A percentile compares a stretch with the other conserved stretches of the same genome.
Conservation (phyloP, 2,329 filamentous ascomycete species). For the Periconia macrospinosa region DNA sequence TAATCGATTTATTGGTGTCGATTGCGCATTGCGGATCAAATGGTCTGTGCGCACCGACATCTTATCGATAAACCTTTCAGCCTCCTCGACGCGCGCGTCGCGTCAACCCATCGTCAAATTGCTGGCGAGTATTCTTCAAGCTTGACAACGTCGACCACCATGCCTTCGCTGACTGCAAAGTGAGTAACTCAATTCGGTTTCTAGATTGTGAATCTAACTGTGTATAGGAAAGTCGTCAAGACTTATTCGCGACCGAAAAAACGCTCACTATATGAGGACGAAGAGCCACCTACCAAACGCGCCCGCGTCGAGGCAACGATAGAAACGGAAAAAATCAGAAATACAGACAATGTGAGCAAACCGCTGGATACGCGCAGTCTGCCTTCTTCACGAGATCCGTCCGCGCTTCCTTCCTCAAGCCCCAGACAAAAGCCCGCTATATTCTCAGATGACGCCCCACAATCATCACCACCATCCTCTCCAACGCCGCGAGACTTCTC, state of each 20-base stretch:
- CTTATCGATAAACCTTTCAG: conserved; percentile 17
- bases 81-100: conserved; percentile 18
- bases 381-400: conserved; percentile 12
- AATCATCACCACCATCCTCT: conserved; percentile 36
- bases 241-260: conserved; percentile 43
- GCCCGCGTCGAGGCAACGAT: conserved; percentile 33
- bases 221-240: conserved; percentile 28
- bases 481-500: conserved; percentile 24
- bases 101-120: conserved; percentile 11
- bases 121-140: conserved; percentile 5
- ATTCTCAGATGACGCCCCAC: conserved; percentile 46
- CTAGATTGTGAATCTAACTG: conserved; percentile 15
- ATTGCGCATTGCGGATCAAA: too few relatives aligned
- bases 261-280: conserved; percentile 25
- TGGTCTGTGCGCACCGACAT: conserved; percentile 18
- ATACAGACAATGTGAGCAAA: conserved; percentile 15
- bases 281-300: conserved; percentile 40
- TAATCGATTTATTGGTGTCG: too few relatives aligned
- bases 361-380: background rate
- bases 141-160: conserved; percentile 12
- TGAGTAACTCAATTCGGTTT: conserved; percentile 10
- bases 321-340: conserved; percentile 5
- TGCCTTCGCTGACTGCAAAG: conserved; percentile 28
- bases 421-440: conserved; percentile 34
- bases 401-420: conserved; percentile 28